These are phyloP conservation scores for Phlebiopsis flavidoalba DNA, from an alignment of 768 basidiomycete species.

Conservation along the genomic window DNA sequence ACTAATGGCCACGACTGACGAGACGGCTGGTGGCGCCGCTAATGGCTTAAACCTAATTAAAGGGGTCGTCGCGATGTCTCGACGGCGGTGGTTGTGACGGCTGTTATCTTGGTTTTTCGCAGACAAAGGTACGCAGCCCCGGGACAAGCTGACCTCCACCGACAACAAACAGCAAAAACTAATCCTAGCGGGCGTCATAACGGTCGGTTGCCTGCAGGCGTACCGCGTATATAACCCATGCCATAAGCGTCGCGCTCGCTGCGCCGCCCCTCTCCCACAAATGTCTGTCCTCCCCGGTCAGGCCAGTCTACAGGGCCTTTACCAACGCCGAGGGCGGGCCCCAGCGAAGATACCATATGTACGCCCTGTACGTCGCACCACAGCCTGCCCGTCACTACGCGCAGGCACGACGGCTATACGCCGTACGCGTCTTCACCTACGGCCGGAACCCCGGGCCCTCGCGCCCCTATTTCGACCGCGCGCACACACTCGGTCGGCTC, in stretches of 20 bases:
- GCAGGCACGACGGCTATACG: background rate
- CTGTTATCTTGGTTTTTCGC: background rate
- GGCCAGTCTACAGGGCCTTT: background rate
- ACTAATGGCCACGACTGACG: background rate
- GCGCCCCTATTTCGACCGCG: background rate
- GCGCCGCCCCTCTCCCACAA: background rate
- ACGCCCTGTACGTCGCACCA: background rate
- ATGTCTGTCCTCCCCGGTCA: slow-evolving; percentile 1
- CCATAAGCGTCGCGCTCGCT: background rate
- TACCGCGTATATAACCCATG: background rate
- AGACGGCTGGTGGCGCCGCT: background rate
- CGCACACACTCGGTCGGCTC: background rate
- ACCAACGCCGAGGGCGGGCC: background rate
- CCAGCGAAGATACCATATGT: no score
- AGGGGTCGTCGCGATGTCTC: background rate
- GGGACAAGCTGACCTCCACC: background rate
- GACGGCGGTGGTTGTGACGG: background rate
- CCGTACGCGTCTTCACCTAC: background rate
- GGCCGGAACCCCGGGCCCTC: no score
- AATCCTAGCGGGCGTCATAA: background rate
- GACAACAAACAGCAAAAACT: background rate
- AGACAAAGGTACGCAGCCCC: slow-evolving; percentile 1
- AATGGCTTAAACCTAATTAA: background rate
- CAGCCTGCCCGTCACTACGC: background rate
- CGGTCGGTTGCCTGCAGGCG: slow-evolving; percentile 1